A percentile compares a stretch with the other conserved stretches of the same genome.
phyloP scores from a whole-genome alignment of 2,329 filamentous ascomycete species.

The Cordyceps fumosorosea region DNA sequence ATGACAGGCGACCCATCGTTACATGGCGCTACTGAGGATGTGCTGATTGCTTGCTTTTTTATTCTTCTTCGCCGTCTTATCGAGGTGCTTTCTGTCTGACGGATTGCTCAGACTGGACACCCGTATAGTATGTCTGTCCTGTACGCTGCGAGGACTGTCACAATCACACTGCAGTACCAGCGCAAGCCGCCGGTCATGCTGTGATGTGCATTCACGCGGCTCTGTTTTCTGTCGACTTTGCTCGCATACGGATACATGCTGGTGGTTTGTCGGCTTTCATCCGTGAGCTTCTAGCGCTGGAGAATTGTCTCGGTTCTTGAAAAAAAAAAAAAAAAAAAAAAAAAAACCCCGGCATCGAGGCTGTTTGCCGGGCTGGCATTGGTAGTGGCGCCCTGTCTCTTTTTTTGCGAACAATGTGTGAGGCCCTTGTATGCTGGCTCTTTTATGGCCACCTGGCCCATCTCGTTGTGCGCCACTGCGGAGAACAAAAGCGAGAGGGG shows the following conservation, averaged over 20 bases:
- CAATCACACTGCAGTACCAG: not conserved
- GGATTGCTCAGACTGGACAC: not conserved
- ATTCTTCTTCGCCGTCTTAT: not conserved
- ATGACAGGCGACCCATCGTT: not conserved
- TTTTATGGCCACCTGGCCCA: not conserved
- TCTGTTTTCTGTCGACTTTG: not conserved
- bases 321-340: not conserved
- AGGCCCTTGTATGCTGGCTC: not conserved
- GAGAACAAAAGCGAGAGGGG: conserved; percentile 6
- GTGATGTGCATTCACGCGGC: not conserved
- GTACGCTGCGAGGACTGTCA: not conserved
- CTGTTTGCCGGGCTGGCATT: not conserved
- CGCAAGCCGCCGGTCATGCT: not conserved
- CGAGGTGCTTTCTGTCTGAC: not conserved
- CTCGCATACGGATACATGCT: not conserved
- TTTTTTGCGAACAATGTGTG: not conserved
- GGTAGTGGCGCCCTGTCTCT: not conserved
- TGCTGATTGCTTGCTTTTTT: not conserved
- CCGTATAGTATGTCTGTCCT: not conserved
- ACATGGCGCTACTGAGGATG: not conserved
- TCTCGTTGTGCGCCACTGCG: conserved; percentile 7
- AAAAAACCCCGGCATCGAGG: not conserved
- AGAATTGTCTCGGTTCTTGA: not conserved
- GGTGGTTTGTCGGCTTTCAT: not conserved
- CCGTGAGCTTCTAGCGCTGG: not conserved